phyloP scores from a whole-genome alignment of 164 flowering plant genomes.

The Malania oleifera region DNA sequence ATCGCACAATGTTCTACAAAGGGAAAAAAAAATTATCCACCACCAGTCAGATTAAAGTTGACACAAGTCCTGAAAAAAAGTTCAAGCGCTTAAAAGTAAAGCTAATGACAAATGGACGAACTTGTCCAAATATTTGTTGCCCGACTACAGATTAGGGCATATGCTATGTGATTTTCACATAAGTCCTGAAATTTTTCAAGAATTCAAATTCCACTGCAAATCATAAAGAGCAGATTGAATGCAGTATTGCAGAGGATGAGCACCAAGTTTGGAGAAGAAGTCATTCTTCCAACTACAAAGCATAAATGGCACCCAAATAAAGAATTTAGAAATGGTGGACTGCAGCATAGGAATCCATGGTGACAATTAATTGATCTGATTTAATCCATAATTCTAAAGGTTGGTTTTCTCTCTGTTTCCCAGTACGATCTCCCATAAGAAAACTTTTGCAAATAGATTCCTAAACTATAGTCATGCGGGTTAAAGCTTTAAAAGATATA shows the following conservation, averaged over 20 bases:
- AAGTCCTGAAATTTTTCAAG: too few relatives aligned
- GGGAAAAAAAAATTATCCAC: slow-evolving; percentile 8
- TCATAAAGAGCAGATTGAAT: too few relatives aligned
- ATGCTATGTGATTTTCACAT: too few relatives aligned
- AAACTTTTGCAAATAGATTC: too few relatives aligned
- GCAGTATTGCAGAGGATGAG: neutral
- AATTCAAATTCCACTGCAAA: too few relatives aligned
- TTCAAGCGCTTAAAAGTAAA: too few relatives aligned
- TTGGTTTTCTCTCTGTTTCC: too few relatives aligned
- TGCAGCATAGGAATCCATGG: neutral
- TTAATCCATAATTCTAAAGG: neutral
- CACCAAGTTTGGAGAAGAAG: neutral
- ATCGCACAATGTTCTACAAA: slow-evolving; percentile 37
- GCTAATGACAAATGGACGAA: neutral
- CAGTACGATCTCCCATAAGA: too few relatives aligned
- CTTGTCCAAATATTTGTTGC: too few relatives aligned
- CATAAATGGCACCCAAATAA: neutral
- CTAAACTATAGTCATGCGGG: neutral
- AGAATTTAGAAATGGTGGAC: neutral
- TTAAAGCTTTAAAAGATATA: slow-evolving; percentile 20
- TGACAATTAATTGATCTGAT: neutral
- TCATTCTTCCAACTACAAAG: neutral
- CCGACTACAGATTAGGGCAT: too few relatives aligned
- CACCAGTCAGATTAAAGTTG: neutral
- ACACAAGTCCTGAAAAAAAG: neutral